Evolutionary conservation across 2,329 filamentous ascomycete genomes (phyloP).

Genomic region (Xylaria sp.): DNA sequence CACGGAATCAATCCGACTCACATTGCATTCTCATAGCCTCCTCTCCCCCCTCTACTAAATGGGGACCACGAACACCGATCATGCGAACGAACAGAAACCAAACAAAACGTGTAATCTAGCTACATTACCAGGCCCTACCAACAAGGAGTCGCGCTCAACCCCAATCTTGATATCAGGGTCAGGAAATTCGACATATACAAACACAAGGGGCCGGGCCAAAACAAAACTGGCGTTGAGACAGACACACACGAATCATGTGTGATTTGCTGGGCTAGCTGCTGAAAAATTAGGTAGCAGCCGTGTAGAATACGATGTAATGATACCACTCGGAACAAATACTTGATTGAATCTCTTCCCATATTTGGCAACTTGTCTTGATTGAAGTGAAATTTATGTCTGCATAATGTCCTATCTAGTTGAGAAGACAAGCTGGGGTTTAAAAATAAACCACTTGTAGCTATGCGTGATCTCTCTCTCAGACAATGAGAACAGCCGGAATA

Average conservation of each 20-base stretch:
- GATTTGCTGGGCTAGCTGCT: constrained; percentile 4
- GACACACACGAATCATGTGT: background rate
- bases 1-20: constrained; percentile 16
- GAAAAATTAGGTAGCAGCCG: constrained; percentile 1
- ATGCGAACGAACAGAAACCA: background rate
- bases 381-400: background rate
- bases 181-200: background rate
- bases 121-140: constrained; percentile 1
- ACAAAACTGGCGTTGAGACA: constrained; percentile 10
- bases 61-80: background rate
- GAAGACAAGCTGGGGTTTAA: background rate
- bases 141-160: no score
- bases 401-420: background rate
- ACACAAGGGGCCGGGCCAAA: background rate
- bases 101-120: constrained; percentile 15
- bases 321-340: constrained; percentile 18
- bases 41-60: constrained; percentile 59
- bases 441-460: background rate
- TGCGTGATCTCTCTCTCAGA: background rate
- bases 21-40: constrained; percentile 40
- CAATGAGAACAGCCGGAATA: background rate
- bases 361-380: background rate
- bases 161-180: no score
- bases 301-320: constrained; percentile 29
- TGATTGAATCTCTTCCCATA: background rate